Evolutionary conservation across 2,329 filamentous ascomycete species (phyloP), one percentile per base, ranked within the genome.

Genomic region (Teratosphaeria pseudoeucalypti): DNA sequence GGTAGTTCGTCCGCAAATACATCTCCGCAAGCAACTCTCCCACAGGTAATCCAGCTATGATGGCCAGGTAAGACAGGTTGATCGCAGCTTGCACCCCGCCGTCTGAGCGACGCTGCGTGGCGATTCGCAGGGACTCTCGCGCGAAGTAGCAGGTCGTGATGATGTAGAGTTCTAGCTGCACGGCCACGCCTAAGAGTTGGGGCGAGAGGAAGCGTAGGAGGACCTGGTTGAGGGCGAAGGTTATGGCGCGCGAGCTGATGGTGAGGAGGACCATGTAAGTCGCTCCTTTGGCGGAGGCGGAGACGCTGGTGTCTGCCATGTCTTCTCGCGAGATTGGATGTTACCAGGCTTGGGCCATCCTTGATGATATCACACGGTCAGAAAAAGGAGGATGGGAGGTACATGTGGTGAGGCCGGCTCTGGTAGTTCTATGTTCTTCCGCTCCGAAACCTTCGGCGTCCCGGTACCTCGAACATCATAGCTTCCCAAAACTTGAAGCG

Each of bases 121-220:
- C 91, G n/a, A 96, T 87, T 16, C 94, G 87, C 55, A 97, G 77
- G 68, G 88, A 92, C 75, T 99, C 94, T 47, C 94, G 83, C 0
- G 94, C 88, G 70, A 99, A 97, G 74, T 95, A 96, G 0, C 99
- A 81, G n/a, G 95, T 86, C 0, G 91, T 90, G 53, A 95, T 87
- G 61, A 92, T 92, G 73, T 92, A 96, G 0, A 97, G 85, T 68
- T 99, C 94, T 2, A 99, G 82, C 73, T 96, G 94, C 0, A 92
- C 87, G 1, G 92, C 88, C 5, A 95, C 80, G 6, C 92, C 94
- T 1, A 99, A 82, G 0, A 95, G 81, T 60, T 87, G 83, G 0
- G 94, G 92, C 1, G 91, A 95, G 53, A 97, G 78, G 71, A 89
- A 92, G 39, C 92, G 89, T 7, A 99, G 82, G 34, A 99, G 83